Conservation (phyloP, 1,284 basidiomycete species). For the Ustilago trichophora region DNA sequence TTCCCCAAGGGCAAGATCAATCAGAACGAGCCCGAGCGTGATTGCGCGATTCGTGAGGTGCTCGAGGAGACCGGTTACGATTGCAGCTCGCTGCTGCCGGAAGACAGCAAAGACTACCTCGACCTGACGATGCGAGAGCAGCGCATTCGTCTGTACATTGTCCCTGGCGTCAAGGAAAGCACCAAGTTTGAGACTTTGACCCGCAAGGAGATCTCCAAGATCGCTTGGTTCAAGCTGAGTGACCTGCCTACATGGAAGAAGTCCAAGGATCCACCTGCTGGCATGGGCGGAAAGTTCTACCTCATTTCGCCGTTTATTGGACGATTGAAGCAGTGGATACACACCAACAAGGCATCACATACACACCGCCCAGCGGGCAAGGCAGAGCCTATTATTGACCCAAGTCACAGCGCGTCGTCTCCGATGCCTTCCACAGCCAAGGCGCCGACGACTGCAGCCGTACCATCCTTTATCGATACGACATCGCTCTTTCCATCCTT, state of each 20-base stretch:
- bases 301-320: constrained; percentile 91
- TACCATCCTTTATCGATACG: constrained; percentile 34
- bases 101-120: constrained; percentile 73
- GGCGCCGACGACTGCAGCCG: constrained; percentile 3
- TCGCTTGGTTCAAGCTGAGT: constrained; percentile 90
- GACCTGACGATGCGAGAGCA: constrained; percentile 86
- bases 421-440: constrained; percentile 13
- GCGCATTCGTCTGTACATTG: constrained; percentile 91
- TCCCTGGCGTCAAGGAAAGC: constrained; percentile 87
- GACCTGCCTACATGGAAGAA: constrained; percentile 94
- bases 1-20: constrained; percentile 99
- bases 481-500: constrained; percentile 42
- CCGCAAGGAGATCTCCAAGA: constrained; percentile 98
- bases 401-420: constrained; percentile 6
- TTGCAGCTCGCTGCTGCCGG: constrained; percentile 49
- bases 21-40: constrained; percentile 73
- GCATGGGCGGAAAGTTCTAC: constrained; percentile 81
- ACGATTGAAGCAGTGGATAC: constrained; percentile 63
- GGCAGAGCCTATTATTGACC: constrained; percentile 17
- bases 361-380: constrained; percentile 24
- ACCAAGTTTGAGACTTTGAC: constrained; percentile 92
- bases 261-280: constrained; percentile 72
- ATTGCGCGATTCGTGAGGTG: constrained; percentile 72
- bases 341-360: constrained; percentile 55
- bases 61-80: constrained; percentile 65